A percentile compares a stretch with the other conserved stretches of the same genome.
These are phyloP conservation scores for Naganishia liquefaciens DNA, from an alignment of 1,284 basidiomycete genomes.

Conservation along the genomic window DNA sequence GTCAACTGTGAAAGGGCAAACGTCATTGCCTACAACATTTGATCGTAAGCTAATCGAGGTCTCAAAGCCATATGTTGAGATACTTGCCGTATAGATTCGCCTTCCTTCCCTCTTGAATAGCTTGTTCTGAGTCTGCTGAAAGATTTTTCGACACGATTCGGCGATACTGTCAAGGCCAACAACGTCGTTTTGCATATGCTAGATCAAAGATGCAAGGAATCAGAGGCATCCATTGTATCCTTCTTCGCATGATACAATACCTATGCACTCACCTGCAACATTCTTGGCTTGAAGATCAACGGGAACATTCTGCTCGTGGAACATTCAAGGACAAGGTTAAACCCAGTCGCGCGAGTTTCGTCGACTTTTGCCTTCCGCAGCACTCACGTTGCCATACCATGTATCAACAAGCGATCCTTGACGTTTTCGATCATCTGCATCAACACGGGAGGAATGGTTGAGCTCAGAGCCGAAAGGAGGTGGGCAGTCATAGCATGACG, in stretches of 20 bases:
- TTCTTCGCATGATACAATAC: not conserved
- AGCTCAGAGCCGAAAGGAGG: not conserved
- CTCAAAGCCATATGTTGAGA: not conserved
- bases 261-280: not conserved
- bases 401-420: conserved; percentile 10
- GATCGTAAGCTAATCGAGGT: not conserved
- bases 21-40: not conserved
- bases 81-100: conserved; percentile 18
- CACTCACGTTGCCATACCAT: conserved; percentile 19
- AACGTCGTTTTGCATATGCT: conserved; percentile 23
- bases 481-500: not conserved
- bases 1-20: conserved; percentile 1
- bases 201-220: not conserved
- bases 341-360: not conserved
- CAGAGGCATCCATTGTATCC: not conserved
- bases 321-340: not conserved
- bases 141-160: conserved; percentile 8
- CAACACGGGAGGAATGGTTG: not conserved
- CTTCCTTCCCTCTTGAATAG: conserved; percentile 21
- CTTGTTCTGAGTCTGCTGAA: conserved; percentile 24
- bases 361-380: not conserved
- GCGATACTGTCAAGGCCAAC: conserved; percentile 17
- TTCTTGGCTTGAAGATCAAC: conserved; percentile 18
- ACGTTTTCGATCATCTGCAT: conserved; percentile 5
- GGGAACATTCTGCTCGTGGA: conserved; percentile 11